A percentile compares a stretch with the other conserved stretches of the same genome.
These are phyloP conservation scores for Solanum boliviense DNA, from an alignment of 257 asterid species.

Conservation along the genomic window DNA sequence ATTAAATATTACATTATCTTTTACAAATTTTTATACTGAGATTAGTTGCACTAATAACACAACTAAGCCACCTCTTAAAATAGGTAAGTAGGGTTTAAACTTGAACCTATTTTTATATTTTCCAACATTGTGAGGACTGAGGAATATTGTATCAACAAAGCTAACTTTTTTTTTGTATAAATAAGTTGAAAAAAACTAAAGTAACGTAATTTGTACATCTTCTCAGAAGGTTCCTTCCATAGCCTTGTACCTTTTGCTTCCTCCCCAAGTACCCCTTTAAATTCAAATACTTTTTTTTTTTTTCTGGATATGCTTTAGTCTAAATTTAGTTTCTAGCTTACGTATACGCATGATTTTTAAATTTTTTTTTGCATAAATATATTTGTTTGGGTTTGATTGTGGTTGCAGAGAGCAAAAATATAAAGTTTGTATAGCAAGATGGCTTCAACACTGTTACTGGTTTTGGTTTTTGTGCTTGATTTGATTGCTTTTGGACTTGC, in stretches of 20 bases:
- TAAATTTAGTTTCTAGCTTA: background rate
- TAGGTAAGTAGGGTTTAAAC: background rate
- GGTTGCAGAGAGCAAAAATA: background rate
- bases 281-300: background rate
- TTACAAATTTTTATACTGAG: background rate
- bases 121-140: background rate
- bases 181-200: background rate
- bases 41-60: background rate
- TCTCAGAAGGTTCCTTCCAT: background rate
- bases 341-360: background rate
- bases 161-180: background rate
- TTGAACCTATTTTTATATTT: background rate
- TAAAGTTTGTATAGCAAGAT: conserved; percentile 3
- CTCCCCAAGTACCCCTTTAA: background rate
- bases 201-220: background rate
- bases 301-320: background rate
- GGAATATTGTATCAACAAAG: background rate
- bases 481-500: conserved; percentile 77
- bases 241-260: background rate
- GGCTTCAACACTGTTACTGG: conserved; percentile 50
- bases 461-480: conserved; percentile 43
- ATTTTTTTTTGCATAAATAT: background rate
- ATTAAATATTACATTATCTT: background rate
- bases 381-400: background rate
- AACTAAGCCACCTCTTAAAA: background rate